Evolutionary conservation across 768 basidiomycete species (phyloP), one percentile per base, ranked within the genome.

Genomic region (Serendipita sp.): DNA sequence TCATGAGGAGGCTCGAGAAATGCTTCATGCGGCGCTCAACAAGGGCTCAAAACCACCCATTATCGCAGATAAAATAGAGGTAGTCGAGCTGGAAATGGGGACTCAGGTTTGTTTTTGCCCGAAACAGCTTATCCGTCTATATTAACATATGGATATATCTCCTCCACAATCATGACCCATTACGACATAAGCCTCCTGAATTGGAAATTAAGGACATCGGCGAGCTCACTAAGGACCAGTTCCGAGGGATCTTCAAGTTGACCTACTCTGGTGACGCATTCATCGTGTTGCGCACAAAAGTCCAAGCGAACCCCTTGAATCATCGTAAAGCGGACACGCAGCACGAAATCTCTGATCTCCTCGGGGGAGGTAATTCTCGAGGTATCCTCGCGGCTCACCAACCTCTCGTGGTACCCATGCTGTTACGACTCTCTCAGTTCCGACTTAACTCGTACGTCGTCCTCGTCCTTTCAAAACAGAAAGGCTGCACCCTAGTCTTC

Each of bases 71-170:
- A 86, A 83, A 74, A 98, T 99, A 68, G 92, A 98, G 74, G 96
- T 99, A 35, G 89, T 96, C 63, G 96, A 98, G 73, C 78, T 99
- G n/a, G 88, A 97, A 75, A 98, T 99, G 96, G 96, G 96, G 44
- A 92, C 89, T 1, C 88, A 95, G 79, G 94, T 92, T 32, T 38
- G 74, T 66, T 10, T 51, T 34, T 5, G 58, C 28, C 30, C 13
- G 10, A 11, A 35, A 24, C 35, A 24, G 24, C 24, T 24, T 24
- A 24, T 24, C 24, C 24, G 24, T 24, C 24, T 24, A 24, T 24
- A 24, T 24, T 24, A 24, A 66, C 64, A 78, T 72, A 38, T n/a
- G 24, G 24, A 24, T 24, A 24, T 24, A 24, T 24, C 24, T 24
- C 24, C 24, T 51, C 48, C 18, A 51, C n/a, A 8, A 7, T 51